These are phyloP conservation scores for Mycena vulgaris DNA, from an alignment of 768 basidiomycete species.

Conservation along the genomic window DNA sequence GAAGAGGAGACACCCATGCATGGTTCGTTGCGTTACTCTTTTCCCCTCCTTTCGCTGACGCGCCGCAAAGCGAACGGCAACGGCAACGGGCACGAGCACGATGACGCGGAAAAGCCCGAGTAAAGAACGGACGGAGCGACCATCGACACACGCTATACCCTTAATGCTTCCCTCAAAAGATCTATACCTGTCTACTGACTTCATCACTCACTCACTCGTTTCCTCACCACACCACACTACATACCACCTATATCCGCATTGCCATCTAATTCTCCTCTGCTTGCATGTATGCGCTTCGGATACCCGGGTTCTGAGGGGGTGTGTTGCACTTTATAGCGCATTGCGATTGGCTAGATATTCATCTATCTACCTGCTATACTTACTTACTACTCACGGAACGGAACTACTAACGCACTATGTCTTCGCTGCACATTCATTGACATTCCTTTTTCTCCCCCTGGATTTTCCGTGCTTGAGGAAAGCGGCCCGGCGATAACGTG, in stretches of 20 bases:
- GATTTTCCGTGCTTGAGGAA: no score
- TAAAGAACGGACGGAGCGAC: no score
- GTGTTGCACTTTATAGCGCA: neutral
- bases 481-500: no score
- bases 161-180: conserved; percentile 22
- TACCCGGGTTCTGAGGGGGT: conserved; percentile 17
- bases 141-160: neutral
- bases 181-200: conserved; percentile 31
- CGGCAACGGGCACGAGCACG: conserved; percentile 8
- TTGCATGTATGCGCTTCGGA: conserved; percentile 18
- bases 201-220: conserved; percentile 6
- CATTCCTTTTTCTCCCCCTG: neutral
- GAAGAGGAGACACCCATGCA: conserved; percentile 24
- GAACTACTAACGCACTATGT: neutral
- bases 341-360: neutral
- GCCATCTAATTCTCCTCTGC: conserved; percentile 2
- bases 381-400: neutral
- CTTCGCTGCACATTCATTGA: conserved; percentile 22
- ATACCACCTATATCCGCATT: neutral
- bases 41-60: neutral
- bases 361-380: neutral
- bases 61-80: conserved; percentile 18
- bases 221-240: no score
- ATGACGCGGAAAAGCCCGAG: conserved; percentile 15
- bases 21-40: conserved; percentile 18